Base-by-base conservation (phyloP, 2,329 filamentous ascomycete species). In the Hypoxylon sp. region DNA sequence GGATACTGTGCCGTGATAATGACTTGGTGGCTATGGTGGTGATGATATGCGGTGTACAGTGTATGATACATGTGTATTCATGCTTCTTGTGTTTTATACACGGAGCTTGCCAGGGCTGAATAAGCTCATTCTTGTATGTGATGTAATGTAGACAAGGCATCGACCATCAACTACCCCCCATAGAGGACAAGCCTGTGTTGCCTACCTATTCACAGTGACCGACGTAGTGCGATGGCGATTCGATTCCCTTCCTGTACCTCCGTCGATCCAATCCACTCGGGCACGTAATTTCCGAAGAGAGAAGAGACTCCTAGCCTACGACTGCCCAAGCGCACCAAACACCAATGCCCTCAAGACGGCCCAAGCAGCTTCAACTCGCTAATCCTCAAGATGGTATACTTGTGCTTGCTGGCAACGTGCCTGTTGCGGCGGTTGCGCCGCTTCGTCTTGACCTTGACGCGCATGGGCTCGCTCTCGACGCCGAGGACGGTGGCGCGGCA, bases 401-500 rank as follows among this genome's bases (percentile, higher is more conserved):
- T 85, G 77, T 97, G 93, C 86, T 99, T 97, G 83, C 93, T 97
- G 82, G 85, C 90, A 8, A 96, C 91, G 63, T 86, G 88, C 83
- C 89, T 93, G 51, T 87, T 85, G 76, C 91, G 85, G 75, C 92
- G 83, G 78, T 91, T 91, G 74, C 88, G 91, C 83, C 89, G 81
- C 86, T 93, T 94, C 73, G 87, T 95, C 86, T 95, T 95, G 80
- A 92, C 84, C 82, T 92, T 92, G 72, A 89, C 82, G 61, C 92
- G 83, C 81, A 95, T 78, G 32, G 92, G 92, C 81, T 94, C 92
- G 61, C 88, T 87, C 81, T 98, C 96, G 5, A 91, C 87, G 4
- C 93, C 95, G 67, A 96, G 85, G 24, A 99, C 93, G 32, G 90
- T 88, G 14, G 94, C 93, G 62, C 93, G 87, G 79, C 93, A 97